phyloP scores from a whole-genome alignment of 1,284 basidiomycete species.

The Kwoniella shivajii region DNA sequence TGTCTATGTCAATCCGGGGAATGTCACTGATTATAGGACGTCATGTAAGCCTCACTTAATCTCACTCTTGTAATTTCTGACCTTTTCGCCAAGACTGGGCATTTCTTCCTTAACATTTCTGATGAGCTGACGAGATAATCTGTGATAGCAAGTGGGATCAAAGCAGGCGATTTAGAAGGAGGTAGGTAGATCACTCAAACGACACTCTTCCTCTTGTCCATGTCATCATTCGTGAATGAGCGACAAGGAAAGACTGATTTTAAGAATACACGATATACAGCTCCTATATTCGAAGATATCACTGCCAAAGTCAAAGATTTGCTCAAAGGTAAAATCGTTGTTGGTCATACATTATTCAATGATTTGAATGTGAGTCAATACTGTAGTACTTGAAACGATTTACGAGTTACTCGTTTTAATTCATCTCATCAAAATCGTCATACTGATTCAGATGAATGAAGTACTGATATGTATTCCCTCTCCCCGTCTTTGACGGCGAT shows the following conservation, averaged over 20 bases:
- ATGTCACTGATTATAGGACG: conserved; percentile 59
- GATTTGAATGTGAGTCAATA: conserved; percentile 71
- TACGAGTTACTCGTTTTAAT: background rate
- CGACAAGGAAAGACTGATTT: background rate
- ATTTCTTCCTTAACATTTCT: background rate
- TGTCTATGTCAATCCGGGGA: conserved; percentile 55
- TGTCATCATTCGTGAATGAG: background rate
- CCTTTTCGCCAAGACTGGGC: background rate
- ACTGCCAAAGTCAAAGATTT: conserved; percentile 73
- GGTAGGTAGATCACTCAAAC: conserved; percentile 39
- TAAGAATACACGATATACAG: conserved; percentile 52
- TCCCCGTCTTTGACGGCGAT: background rate
- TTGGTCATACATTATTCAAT: conserved; percentile 91
- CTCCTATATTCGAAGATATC: conserved; percentile 75
- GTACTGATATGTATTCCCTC: background rate
- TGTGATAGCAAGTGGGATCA: conserved; percentile 53
- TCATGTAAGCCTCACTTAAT: conserved; percentile 40
- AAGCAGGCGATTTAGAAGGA: conserved; percentile 53
- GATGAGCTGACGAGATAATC: background rate
- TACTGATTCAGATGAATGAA: background rate
- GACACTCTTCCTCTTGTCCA: no score
- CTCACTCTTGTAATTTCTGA: background rate
- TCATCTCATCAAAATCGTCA: background rate
- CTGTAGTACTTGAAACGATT: background rate
- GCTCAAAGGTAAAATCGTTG: conserved; percentile 74